A percentile compares a stretch with the other conserved stretches of the same genome.
These are phyloP conservation scores for Dothiorella sarmentorum DNA, from an alignment of 2,329 filamentous ascomycete species.

Conservation along the genomic window DNA sequence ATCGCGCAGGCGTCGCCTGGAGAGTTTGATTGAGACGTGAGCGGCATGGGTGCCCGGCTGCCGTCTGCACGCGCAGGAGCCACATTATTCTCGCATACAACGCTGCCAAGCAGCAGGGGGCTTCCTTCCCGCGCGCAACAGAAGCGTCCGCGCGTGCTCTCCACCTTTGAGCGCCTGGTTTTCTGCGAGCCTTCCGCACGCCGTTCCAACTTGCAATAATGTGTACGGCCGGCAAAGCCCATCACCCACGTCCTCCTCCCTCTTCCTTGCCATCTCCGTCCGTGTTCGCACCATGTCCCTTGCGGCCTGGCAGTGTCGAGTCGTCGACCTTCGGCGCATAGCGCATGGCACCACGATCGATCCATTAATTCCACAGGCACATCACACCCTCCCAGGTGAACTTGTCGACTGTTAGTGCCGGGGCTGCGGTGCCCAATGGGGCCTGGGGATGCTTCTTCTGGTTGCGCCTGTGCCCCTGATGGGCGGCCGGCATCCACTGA, in stretches of 20 bases:
- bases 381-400: too few relatives aligned
- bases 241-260: neutral
- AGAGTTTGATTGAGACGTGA: constrained; percentile 17
- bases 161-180: constrained; percentile 2
- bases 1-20: constrained; percentile 14
- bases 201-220: neutral
- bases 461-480: constrained; percentile 14
- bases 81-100: neutral
- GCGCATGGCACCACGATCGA: neutral
- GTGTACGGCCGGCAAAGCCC: too few relatives aligned
- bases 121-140: constrained; percentile 1
- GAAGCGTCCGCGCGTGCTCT: neutral
- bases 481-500: constrained; percentile 8
- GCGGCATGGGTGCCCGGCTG: neutral
- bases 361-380: constrained; percentile 12
- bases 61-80: neutral
- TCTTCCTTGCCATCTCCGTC: constrained; percentile 2
- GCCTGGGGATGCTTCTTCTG: neutral
- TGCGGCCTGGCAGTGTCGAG: neutral
- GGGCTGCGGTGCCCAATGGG: constrained; percentile 9
- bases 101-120: constrained; percentile 8
- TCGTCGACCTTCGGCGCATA: neutral
- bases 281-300: neutral
- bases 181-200: neutral
- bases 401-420: too few relatives aligned